Evolutionary conservation across 805 yeast genomes (phyloP).

Genomic region (Torulaspora franciscae): DNA sequence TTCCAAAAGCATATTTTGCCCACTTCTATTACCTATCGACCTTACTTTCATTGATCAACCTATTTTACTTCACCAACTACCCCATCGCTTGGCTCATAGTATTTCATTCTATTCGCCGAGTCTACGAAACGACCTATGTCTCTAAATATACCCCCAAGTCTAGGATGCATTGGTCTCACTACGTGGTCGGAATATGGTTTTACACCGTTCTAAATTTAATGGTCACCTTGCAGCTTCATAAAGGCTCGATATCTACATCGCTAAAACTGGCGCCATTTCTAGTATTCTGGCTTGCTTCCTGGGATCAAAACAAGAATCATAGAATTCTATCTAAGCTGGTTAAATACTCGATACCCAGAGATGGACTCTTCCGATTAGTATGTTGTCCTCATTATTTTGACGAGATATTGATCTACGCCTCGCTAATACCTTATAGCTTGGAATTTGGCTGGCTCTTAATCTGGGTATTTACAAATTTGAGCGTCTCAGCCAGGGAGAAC

Average conservation of each 20-base stretch:
- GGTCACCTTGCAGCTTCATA: slow-evolving; percentile 29
- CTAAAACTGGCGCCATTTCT: slow-evolving; percentile 21
- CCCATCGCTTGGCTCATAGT: slow-evolving; percentile 30
- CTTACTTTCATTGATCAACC: slow-evolving; percentile 26
- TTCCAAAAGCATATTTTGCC: slow-evolving; percentile 58
- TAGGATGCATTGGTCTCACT: slow-evolving; percentile 62
- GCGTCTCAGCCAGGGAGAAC: slow-evolving; percentile 52
- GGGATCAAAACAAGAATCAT: slow-evolving; percentile 43
- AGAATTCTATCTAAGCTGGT: slow-evolving; percentile 42
- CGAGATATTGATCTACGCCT: slow-evolving; percentile 53
- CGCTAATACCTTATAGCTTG: slow-evolving; percentile 23
- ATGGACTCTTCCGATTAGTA: slow-evolving; percentile 45
- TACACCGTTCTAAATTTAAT: slow-evolving; percentile 47
- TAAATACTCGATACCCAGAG: slow-evolving; percentile 54
- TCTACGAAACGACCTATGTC: slow-evolving; percentile 49
- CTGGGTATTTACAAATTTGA: slow-evolving; percentile 44
- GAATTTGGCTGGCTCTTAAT: slow-evolving; percentile 25
- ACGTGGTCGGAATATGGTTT: slow-evolving; percentile 57
- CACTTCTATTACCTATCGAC: slow-evolving; percentile 56
- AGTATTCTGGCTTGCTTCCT: slow-evolving; percentile 25
- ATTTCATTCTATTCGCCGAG: slow-evolving; percentile 54
- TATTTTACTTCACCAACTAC: slow-evolving; percentile 10
- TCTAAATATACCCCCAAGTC: slow-evolving; percentile 45
- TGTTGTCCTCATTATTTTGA: slow-evolving; percentile 68
- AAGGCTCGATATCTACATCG: slow-evolving; percentile 11